Conservation (phyloP, 1,139 yeast species). For the Pichia sp. region DNA sequence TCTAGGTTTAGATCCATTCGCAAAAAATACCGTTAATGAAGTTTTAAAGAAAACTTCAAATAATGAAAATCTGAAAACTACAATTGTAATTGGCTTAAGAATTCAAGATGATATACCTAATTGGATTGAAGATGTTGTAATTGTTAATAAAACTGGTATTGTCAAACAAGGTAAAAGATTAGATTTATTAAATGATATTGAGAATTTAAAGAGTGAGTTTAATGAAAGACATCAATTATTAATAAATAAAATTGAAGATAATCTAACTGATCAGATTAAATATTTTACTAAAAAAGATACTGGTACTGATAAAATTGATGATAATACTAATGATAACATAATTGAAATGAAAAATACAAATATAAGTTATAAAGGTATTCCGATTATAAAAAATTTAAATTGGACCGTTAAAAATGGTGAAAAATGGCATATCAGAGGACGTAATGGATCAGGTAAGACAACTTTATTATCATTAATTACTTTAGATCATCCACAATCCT, state of each 20-base stretch:
- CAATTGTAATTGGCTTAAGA: conserved; percentile 67
- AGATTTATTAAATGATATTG: conserved; percentile 27
- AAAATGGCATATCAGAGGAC: conserved; percentile 84
- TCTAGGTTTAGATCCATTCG: conserved; percentile 79
- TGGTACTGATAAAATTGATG: neutral
- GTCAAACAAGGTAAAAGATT: conserved; percentile 40
- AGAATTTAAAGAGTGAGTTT: conserved; percentile 26
- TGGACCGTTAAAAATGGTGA: conserved; percentile 71
- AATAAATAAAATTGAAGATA: conserved; percentile 21
- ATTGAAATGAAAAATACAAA: conserved; percentile 60
- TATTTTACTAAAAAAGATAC: too few species aligned
- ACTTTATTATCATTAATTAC: conserved; percentile 78
- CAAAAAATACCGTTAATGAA: conserved; percentile 53
- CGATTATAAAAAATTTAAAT: conserved; percentile 50
- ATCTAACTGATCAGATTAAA: conserved; percentile 13
- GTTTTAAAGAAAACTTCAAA: conserved; percentile 31
- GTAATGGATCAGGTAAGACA: conserved; percentile 91
- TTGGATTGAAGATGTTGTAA: conserved; percentile 72
- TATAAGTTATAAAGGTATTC: conserved; percentile 58
- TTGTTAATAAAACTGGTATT: conserved; percentile 52
- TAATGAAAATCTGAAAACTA: conserved; percentile 30
- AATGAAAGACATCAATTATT: conserved; percentile 22
- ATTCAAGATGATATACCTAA: conserved; percentile 67
- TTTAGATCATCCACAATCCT: conserved; percentile 95
- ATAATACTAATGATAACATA: conserved; percentile 21